Base-by-base conservation (phyloP, 768 basidiomycete genomes). In the Cyclocybe cylindracea region DNA sequence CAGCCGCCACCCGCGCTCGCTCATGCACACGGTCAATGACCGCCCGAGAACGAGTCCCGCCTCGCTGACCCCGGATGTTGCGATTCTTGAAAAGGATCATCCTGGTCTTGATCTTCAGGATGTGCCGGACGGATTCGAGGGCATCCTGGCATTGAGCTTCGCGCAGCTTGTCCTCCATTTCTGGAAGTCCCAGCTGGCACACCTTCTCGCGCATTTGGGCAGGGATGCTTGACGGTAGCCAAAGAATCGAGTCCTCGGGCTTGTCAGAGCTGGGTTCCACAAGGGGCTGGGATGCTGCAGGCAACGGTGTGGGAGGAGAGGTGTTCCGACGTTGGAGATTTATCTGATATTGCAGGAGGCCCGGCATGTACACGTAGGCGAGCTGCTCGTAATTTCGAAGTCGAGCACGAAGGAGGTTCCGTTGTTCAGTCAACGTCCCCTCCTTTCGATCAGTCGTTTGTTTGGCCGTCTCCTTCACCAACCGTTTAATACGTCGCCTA, bases 31-130 rank as follows among this genome's bases (percentile, higher is more conserved):
- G n/a, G n/a, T n/a, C n/a, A n/a, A n/a, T n/a, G n/a, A n/a, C n/a
- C n/a, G n/a, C n/a, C n/a, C n/a, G n/a, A 2, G 64, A 62, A 3
- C 61, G 50, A 1, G 65, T 67, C 14, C 58, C 56, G 1, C 58
- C 47, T 7, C 55, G 16, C 36, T 67, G 67, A 7, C 62, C 54
- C 0, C 59, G 57, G 4, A 65, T 45, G 34, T 69, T 63, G 10
- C 46, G 51, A 51, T 58, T 55, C 31, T 62, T 61, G 54, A 60
- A 64, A 2, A 44, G 45, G 1, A 69, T 44, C 24, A 64, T 47
- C 4, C 60, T 50, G 4, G 47, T 51, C 44, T 66, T 66, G 6
- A 61, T 35, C 24, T 56, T 45, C 1, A 66, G 55, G 7, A 58
- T 53, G 10, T 51, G 49, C 2, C 58, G 58, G 29, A 70, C 35